A percentile compares a stretch with the other conserved stretches of the same genome.
phyloP scores from a whole-genome alignment of 495 filamentous ascomycete species.

The Neurospora hispaniola region DNA sequence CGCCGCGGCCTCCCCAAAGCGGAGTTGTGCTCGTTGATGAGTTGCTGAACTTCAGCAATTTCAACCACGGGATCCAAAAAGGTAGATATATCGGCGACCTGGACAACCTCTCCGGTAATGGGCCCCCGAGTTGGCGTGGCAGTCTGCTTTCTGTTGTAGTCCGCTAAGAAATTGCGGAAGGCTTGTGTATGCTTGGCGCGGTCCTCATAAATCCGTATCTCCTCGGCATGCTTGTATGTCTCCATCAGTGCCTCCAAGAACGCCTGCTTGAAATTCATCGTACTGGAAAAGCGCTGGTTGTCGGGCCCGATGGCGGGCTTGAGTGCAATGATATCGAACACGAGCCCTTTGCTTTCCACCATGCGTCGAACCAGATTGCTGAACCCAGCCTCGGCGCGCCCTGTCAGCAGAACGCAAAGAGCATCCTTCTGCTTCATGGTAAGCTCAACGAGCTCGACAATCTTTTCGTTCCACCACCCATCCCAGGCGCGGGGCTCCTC shows the following conservation, averaged over 20 bases:
- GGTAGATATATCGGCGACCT: constrained; percentile 65
- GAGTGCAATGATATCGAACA: constrained; percentile 82
- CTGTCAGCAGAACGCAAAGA: constrained; percentile 79
- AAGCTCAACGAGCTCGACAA: constrained; percentile 71
- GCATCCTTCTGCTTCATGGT: constrained; percentile 83
- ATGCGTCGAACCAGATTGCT: constrained; percentile 75
- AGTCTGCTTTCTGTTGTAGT: constrained; percentile 51
- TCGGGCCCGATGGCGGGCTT: constrained; percentile 78
- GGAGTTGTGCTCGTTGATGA: constrained; percentile 79
- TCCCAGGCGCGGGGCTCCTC: constrained; percentile 81
- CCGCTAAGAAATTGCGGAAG: constrained; percentile 72
- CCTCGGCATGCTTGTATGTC: constrained; percentile 73
- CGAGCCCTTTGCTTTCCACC: constrained; percentile 59
- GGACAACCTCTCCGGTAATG: constrained; percentile 71
- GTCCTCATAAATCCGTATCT: constrained; percentile 63
- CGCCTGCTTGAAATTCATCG: constrained; percentile 79
- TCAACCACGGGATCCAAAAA: constrained; percentile 78
- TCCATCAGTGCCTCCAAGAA: constrained; percentile 70
- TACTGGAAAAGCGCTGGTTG: constrained; percentile 61
- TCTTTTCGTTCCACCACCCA: constrained; percentile 96
- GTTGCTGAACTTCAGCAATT: constrained; percentile 72
- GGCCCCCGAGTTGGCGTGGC: constrained; percentile 40
- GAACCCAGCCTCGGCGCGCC: constrained; percentile 70
- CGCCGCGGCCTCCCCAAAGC: constrained; percentile 26
- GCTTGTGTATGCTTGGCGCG: constrained; percentile 52